Evolutionary conservation across 2,329 filamentous ascomycete genomes (phyloP).

Genomic region (Trichoderma citrinoviride): DNA sequence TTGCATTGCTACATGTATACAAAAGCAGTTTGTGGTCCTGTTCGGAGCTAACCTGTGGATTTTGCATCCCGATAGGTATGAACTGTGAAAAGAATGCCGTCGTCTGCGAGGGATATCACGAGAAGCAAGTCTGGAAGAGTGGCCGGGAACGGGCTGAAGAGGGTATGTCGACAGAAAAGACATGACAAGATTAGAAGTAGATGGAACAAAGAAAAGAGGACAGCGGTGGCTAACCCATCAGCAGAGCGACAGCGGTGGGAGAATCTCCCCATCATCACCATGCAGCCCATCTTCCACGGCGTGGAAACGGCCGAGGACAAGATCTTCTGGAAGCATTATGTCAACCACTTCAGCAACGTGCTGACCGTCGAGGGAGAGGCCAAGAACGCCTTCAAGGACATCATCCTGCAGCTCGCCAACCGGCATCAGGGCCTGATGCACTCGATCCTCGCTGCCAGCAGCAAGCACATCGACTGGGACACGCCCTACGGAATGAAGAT

Average conservation of each 20-base stretch:
- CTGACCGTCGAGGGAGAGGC: constrained; percentile 79
- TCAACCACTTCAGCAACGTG: constrained; percentile 72
- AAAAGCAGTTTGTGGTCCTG: too few relatives aligned
- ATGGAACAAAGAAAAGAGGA: neutral
- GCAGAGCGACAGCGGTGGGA: constrained; percentile 51
- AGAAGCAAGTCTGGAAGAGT: constrained; percentile 83
- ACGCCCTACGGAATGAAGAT: constrained; percentile 56
- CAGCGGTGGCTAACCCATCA: constrained; percentile 20
- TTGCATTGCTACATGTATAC: neutral
- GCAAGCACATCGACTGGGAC: constrained; percentile 67
- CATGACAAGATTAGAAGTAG: neutral
- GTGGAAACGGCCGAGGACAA: constrained; percentile 78
- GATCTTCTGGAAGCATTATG: constrained; percentile 80
- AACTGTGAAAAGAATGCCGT: constrained; percentile 95
- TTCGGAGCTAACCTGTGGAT: constrained; percentile 24
- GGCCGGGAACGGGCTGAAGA: constrained; percentile 74
- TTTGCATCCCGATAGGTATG: constrained; percentile 51
- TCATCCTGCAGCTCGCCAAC: constrained; percentile 77
- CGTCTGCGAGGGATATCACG: constrained; percentile 84
- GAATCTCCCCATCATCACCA: constrained; percentile 52
- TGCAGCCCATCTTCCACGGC: constrained; percentile 70
- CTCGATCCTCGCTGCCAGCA: constrained; percentile 78
- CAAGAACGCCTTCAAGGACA: constrained; percentile 81
- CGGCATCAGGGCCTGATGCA: constrained; percentile 84
- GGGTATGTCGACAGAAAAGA: constrained; percentile 42